A percentile compares a stretch with the other conserved stretches of the same genome.
Conservation (phyloP, 2,329 filamentous ascomycete genomes). For the Alternaria brassicae region DNA sequence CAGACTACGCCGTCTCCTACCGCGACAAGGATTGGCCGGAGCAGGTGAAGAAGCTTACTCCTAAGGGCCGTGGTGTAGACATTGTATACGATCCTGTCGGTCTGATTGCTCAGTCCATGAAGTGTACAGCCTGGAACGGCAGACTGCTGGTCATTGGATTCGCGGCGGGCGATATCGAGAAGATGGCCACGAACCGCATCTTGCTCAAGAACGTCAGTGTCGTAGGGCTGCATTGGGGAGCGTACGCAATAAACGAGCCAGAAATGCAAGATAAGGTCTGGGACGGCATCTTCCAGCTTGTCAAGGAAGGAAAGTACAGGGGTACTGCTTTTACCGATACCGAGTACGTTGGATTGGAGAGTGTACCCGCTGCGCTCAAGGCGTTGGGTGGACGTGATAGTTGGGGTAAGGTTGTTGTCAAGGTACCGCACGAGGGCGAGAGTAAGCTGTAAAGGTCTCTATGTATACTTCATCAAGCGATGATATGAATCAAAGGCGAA, state of each 20-base stretch:
- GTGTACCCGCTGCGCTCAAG: constrained; percentile 75
- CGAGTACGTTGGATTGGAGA: constrained; percentile 83
- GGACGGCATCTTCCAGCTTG: constrained; percentile 80
- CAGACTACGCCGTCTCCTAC: constrained; percentile 85
- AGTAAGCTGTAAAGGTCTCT: constrained; percentile 44
- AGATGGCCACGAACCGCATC: constrained; percentile 90
- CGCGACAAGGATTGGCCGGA: constrained; percentile 67
- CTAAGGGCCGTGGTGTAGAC: constrained; percentile 77
- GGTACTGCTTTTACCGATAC: constrained; percentile 84
- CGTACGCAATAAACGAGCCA: constrained; percentile 76
- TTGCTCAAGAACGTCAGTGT: constrained; percentile 91
- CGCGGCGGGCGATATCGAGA: constrained; percentile 85
- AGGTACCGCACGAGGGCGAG: constrained; percentile 68
- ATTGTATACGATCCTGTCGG: constrained; percentile 96
- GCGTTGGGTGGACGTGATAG: constrained; percentile 81
- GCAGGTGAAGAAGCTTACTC: constrained; percentile 78
- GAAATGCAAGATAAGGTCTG: constrained; percentile 76
- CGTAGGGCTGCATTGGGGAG: constrained; percentile 91
- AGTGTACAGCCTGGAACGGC: constrained; percentile 94
- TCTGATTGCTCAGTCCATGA: constrained; percentile 83
- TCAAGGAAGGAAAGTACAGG: constrained; percentile 77
- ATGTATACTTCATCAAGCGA: neutral
- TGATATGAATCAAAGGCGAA: neutral
- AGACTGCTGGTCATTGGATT: constrained; percentile 89
- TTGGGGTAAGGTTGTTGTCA: constrained; percentile 96